Evolutionary conservation across 208 protist species (phyloP).

Genomic region (Trypanosoma conorhini): DNA sequence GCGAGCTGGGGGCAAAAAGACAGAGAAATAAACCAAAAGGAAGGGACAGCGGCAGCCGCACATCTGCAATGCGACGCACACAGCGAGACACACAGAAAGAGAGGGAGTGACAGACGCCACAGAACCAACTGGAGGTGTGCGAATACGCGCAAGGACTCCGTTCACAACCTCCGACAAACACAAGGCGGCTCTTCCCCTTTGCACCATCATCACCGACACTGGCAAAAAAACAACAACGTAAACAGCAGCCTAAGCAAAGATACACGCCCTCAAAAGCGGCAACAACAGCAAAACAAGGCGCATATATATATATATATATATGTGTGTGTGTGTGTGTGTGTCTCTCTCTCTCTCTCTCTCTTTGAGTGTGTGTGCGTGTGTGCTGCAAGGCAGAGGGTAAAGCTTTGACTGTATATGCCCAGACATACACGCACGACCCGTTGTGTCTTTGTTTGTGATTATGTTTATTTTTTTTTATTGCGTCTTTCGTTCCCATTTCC

Average conservation of each 20-base stretch:
- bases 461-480: background rate
- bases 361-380: background rate
- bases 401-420: background rate
- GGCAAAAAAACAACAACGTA: constrained; percentile 8
- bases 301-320: background rate
- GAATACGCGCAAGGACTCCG: background rate
- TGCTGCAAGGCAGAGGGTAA: background rate
- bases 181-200: background rate
- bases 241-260: background rate
- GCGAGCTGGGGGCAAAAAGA: background rate
- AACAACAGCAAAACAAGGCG: background rate
- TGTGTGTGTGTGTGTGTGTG: background rate
- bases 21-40: background rate
- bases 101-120: background rate
- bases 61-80: background rate
- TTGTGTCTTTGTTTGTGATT: too few relatives aligned
- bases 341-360: too few relatives aligned
- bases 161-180: background rate
- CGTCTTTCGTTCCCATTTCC: background rate
- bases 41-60: background rate
- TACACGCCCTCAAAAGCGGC: background rate
- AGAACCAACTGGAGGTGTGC: background rate
- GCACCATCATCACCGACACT: background rate
- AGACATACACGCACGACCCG: background rate
- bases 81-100: background rate